Evolutionary conservation across 2,329 filamentous ascomycete genomes (phyloP), one percentile per base, ranked within the genome.

Genomic region (Penicillium sp.): DNA sequence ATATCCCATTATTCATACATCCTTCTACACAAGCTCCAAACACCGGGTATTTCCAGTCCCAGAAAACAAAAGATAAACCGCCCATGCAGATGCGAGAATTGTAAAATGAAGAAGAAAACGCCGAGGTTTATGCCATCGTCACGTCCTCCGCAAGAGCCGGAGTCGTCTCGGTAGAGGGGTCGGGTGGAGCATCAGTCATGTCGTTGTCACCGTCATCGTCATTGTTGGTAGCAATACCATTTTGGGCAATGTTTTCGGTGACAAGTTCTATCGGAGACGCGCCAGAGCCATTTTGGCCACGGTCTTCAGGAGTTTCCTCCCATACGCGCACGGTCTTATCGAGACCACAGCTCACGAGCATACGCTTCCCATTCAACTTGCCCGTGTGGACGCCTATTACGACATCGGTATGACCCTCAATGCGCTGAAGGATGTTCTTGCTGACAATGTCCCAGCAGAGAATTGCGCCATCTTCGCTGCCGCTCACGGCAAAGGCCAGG

Each of bases 361-460:
- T 65, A 19, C 77, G 76, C 56, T 69, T 78, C 40, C 79, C 80
- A 55, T 82, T 81, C 10, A 79, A 80, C 28, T 81, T 81, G 71
- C 85, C 86, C 7, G 88, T 85, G 66, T 88, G 84, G 12, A 89
- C 86, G 0, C 83, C 81, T 38, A 89, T 75, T 6, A 90, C 84
- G 3, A 84, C 82, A 45, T 86, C 87, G 1, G 84, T 82, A 63
- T 88, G 86, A 1, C 83, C 82, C 28, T 83, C 78, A 10, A 88
- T 73, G 22, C 81, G 79, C 82, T 97, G 93, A 22, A 97, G 80
- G 2, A 96, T 81, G 59, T 90, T 88, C 78, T 98, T 99, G 73
- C 84, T 91, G 63, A 86, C 88, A 15, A 97, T 92, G 71, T 98
- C 93, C 95, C 95, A 99, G 58, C 96, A 85, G 17, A 96, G 82